Evolutionary conservation across 768 basidiomycete species (phyloP), one percentile per base, ranked within the genome.

Genomic region (Boletus edulis): DNA sequence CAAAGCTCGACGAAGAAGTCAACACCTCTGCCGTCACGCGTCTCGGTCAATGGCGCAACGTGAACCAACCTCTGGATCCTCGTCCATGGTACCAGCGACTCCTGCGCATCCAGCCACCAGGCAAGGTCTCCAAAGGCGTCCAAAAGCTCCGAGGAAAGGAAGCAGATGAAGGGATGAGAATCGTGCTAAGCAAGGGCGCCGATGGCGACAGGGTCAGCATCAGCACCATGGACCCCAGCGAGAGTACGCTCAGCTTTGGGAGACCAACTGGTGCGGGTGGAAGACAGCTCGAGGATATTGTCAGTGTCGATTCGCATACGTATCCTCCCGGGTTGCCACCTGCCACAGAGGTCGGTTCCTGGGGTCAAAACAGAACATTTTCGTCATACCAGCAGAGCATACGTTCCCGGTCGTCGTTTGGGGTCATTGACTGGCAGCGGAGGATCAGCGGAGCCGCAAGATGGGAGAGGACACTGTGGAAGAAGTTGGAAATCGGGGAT

Each of bases 401-500:
- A 29, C 78, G 75, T 51, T 83, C 83, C 15, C 80, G 78, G 4
- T 74, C 81, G 13, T 81, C 79, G 22, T 59, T 79, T 8, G 90
- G 92, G 13, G 92, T 94, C 31, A 75, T 97, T n/a, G 88, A 96
- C 67, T 94, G 86, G 82, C 77, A 74, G 45, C 83, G 83, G 46
- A 83, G 81, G 37, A 73, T 81, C 3, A 76, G 76, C 4, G 93
- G 93, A 0, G 81, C 85, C 4, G 86, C 92, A 3, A 78, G 80
- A 27, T 98, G 96, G 96, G 94, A 98, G 67, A 78, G 96, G 52
- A 98, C 96, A 14, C 75, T 98, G 2, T 98, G 96, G 96, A 98
- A 98, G 79, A 98, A 98, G 77, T 79, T 98, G 42, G 94, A 97
- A 67, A 94, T 98, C 12, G 96, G 96, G n/a, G 96, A 98, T 67